Evolutionary conservation across 75 land plant species (phyloP), one percentile per base, ranked within the genome.

Genomic region (Pinus taeda): DNA sequence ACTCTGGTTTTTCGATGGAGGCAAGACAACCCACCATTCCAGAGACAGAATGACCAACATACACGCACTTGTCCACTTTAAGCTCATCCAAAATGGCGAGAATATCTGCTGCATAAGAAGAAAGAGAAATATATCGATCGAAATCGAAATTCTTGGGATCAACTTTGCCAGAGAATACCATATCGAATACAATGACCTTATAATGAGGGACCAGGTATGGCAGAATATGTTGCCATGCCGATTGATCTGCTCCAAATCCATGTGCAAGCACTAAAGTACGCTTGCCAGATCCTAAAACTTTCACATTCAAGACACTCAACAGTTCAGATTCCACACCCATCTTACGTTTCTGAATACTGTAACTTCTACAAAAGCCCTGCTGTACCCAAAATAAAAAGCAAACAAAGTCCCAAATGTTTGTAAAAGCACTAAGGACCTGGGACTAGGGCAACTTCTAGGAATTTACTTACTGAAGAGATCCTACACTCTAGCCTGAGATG

Each of bases 21-120:
- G 84, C 84, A n/a, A 82, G 20, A 79, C 78, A 82, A 15, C 84
- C 84, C 17, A 82, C 65, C 84, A 82, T 82, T 49, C 82, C 83
- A 3, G 83, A 69, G 55, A 81, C 82, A 20, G 83, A 81, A 29
- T 81, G 83, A 22, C 83, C 83, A 6, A 81, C 83, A 42, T 20
- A 81, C 0, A 71, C 58, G 45, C 83, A 81, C 3, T 61, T 55
- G 3, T 79, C 74, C 7, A 81, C 66, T 26, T 79, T 26, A 2
- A 81, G 83, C 55, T 81, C 83, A 6, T 81, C 83, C 14, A 81
- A 58, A 22, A 81, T 78, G 75, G 83, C 18, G 45, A 81, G 29
- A 55, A 81, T 64, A 45, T 81, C 83, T 13, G 71, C 37, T 15
- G 83, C 83, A 70, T 81, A 81, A 15, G 75, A 75, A 33, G 42